Percentiles rank a stretch among this genome's conserved stretches.
These are phyloP conservation scores for Backusella psychrophila DNA, from an alignment of 192 early-diverging fungal species.

Conservation along the genomic window DNA sequence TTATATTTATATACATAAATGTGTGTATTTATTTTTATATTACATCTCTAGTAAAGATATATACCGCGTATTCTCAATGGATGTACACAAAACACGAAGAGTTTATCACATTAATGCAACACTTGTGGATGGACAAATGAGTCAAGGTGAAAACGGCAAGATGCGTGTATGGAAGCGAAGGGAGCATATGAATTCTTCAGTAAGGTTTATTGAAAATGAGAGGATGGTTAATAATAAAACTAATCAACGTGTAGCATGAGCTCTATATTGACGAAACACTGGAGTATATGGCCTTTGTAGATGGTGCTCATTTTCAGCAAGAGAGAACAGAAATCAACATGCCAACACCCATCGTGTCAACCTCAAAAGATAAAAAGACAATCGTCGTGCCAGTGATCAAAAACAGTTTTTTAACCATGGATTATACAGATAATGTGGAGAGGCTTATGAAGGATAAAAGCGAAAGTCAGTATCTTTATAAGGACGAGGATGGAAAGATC, in stretches of 20 bases:
- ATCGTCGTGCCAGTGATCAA: constrained; percentile 17
- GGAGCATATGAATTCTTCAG: background rate
- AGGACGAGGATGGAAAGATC: constrained; percentile 5
- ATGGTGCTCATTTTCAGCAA: constrained; percentile 24
- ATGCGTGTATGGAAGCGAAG: background rate
- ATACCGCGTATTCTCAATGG: constrained; percentile 19
- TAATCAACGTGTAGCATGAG: background rate
- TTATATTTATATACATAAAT: background rate
- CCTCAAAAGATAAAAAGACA: background rate
- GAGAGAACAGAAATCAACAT: constrained; percentile 15
- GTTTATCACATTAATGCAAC: constrained; percentile 7
- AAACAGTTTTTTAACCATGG: constrained; percentile 17
- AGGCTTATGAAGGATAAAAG: background rate
- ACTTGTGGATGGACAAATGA: constrained; percentile 7
- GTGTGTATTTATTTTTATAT: background rate
- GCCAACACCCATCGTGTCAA: constrained; percentile 10
- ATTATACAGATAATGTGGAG: constrained; percentile 19
- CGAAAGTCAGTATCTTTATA: constrained; percentile 7
- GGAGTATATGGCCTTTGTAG: constrained; percentile 31
- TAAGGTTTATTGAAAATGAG: background rate
- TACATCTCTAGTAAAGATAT: background rate
- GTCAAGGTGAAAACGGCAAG: background rate
- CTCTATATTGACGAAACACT: constrained; percentile 4
- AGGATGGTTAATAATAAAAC: background rate
- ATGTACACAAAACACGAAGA: background rate